Evolutionary conservation across 106 monocot species (phyloP), one percentile per base, ranked within the genome.

Genomic region (Iris macrosiphon): DNA sequence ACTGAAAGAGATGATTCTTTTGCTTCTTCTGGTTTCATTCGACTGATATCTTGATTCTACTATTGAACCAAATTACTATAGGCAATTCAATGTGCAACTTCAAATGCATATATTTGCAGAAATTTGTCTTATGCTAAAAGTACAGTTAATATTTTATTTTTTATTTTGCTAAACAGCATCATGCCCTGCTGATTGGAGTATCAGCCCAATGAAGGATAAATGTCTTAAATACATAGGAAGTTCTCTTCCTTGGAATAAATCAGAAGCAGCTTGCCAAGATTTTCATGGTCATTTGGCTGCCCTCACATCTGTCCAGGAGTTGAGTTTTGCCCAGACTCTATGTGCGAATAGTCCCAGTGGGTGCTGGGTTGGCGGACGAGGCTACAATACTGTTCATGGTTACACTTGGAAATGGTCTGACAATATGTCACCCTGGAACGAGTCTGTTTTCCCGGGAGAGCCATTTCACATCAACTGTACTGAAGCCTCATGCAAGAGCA

Each of bases 341-440:
- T 89, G 89, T 67, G 55, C 56, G 26, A 51, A 32, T 48, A 33
- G 46, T 12, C 41, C 19, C 18, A n/a, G n/a, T n/a, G 85, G 82
- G 9, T 96, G 95, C 40, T 96, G 95, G 89, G 79, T 86, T 28
- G 89, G 95, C 14, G 89, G 89, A 33, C 69, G 52, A 49, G 70
- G 61, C 20, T 57, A 71, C 62, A 85, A 83, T 62, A 77, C 83
- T 16, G 57, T 52, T 50, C 46, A 30, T 70, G 85, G 81, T 49
- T 70, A 42, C 56, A 24, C 25, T 18, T 93, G 93, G 93, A 79
- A 66, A 60, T 89, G 85, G 85, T 79, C 89, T 13, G 79, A 89
- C 39, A 77, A 73, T 37, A 32, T 16, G 27, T 65, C 88, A 33
- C 38, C 14, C 37, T 89, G 89, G 94, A 95, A 89, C 38, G 41